These are phyloP conservation scores for Herpetomonas samuelpessoai DNA, from an alignment of 208 protist species.

Conservation along the genomic window DNA sequence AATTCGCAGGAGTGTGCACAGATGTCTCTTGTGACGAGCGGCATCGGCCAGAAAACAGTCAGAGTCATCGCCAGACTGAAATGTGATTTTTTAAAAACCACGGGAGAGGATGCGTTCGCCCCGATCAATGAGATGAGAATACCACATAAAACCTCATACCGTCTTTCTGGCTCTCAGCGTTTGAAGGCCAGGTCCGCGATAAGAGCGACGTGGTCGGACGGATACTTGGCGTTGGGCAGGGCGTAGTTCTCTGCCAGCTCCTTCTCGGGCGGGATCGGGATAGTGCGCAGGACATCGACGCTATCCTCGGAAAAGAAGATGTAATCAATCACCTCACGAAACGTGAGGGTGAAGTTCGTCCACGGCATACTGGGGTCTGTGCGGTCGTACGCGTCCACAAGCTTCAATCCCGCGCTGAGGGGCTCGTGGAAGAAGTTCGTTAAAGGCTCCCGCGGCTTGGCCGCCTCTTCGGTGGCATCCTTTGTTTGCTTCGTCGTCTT, in stretches of 20 bases:
- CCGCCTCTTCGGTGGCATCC: slow-evolving; percentile 4
- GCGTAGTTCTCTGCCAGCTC: slow-evolving; percentile 77
- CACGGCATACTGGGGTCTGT: slow-evolving; percentile 60
- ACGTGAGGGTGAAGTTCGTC: slow-evolving; percentile 90
- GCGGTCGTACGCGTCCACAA: slow-evolving; percentile 61
- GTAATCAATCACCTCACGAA: slow-evolving; percentile 90
- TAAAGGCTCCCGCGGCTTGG: slow-evolving; percentile 13
- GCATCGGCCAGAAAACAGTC: too few species aligned
- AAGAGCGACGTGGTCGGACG: slow-evolving; percentile 91
- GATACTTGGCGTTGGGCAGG: slow-evolving; percentile 82
- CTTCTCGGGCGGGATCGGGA: slow-evolving; percentile 72
- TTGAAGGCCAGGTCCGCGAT: slow-evolving; percentile 58
- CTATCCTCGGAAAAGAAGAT: slow-evolving; percentile 65
- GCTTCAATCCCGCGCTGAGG: slow-evolving; percentile 33
- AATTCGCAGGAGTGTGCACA: too few species aligned
- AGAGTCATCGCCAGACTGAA: too few species aligned
- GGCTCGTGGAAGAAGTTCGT: slow-evolving; percentile 35
- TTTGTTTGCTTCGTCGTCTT: not conserved
- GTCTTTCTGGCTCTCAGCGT: not conserved
- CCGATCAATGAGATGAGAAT: too few species aligned
- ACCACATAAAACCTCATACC: too few species aligned
- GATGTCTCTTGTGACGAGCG: too few species aligned
- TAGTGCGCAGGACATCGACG: slow-evolving; percentile 59
- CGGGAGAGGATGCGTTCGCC: too few species aligned
- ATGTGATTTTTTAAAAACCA: too few species aligned